A percentile compares a stretch with the other conserved stretches of the same genome.
These are phyloP conservation scores for Xylaria sp. DNA, from an alignment of 2,329 filamentous ascomycete species.

Conservation along the genomic window DNA sequence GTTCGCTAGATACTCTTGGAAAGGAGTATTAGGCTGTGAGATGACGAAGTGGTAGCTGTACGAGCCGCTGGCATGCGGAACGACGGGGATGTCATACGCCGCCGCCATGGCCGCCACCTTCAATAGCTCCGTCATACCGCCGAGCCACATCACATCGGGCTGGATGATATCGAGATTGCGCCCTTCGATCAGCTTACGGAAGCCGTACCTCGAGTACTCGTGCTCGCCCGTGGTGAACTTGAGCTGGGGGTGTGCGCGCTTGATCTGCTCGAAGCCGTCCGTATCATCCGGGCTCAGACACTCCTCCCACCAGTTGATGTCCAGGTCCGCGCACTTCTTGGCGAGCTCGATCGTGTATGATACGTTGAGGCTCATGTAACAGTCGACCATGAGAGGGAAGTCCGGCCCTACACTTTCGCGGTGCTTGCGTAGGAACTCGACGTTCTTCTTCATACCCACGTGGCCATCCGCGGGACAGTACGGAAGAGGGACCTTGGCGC, in stretches of 20 bases:
- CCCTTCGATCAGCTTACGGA: slow-evolving; percentile 91
- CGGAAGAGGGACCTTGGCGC: slow-evolving; percentile 88
- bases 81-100: slow-evolving; percentile 93
- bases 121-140: slow-evolving; percentile 89
- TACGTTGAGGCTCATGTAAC: slow-evolving; percentile 96
- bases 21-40: slow-evolving; percentile 90
- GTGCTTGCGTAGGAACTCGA: slow-evolving; percentile 88
- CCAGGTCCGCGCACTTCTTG: slow-evolving; percentile 81
- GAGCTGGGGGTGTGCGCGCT: slow-evolving; percentile 86
- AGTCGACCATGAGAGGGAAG: slow-evolving; percentile 94
- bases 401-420: slow-evolving; percentile 86
- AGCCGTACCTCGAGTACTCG: slow-evolving; percentile 93
- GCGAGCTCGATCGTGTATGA: slow-evolving; percentile 92
- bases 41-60: slow-evolving; percentile 98
- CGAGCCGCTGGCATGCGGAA: slow-evolving; percentile 92
- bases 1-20: slow-evolving; percentile 96
- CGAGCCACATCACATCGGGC: slow-evolving; percentile 97
- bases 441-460: slow-evolving; percentile 84
- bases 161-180: slow-evolving; percentile 95
- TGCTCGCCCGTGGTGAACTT: slow-evolving; percentile 98
- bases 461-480: slow-evolving; percentile 90
- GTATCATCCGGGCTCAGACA: slow-evolving; percentile 91
- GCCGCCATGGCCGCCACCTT: slow-evolving; percentile 89
- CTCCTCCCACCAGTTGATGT: slow-evolving; percentile 99
- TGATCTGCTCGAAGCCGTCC: slow-evolving; percentile 89